phyloP scores from a whole-genome alignment of 352 stramenopile species.

The Pythium inflatum region DNA sequence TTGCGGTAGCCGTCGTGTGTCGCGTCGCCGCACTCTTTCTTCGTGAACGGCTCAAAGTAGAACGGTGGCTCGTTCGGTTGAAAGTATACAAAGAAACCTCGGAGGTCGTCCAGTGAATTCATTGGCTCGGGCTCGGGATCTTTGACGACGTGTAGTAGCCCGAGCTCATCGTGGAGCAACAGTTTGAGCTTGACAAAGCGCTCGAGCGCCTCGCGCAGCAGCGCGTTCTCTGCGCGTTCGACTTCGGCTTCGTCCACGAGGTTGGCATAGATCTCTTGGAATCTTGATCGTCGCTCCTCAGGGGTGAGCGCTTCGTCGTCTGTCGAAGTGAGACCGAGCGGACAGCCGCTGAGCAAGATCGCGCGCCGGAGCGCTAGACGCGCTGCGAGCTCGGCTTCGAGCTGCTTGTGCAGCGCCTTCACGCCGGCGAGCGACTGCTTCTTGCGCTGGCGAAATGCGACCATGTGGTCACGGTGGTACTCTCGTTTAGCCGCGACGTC shows the following conservation, averaged over 20 bases:
- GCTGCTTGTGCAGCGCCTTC: constrained; percentile 14
- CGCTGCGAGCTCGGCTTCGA: constrained; percentile 19
- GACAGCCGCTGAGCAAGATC: constrained; percentile 18
- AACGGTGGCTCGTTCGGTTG: constrained; percentile 22
- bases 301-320: neutral
- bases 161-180: constrained; percentile 27
- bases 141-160: neutral
- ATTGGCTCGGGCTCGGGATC: neutral
- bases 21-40: constrained; percentile 10
- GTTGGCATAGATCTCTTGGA: constrained; percentile 6
- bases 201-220: constrained; percentile 17
- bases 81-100: constrained; percentile 30
- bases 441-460: constrained; percentile 29
- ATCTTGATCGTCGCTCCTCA: constrained; percentile 1
- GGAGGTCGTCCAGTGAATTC: too few relatives aligned
- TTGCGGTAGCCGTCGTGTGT: constrained; percentile 2
- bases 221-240: constrained; percentile 4
- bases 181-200: constrained; percentile 18
- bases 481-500: neutral
- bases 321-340: neutral
- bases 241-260: constrained; percentile 29
- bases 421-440: constrained; percentile 18
- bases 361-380: constrained; percentile 17
- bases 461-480: constrained; percentile 31
- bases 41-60: constrained; percentile 31